These are phyloP conservation scores for Fomitopsis betulina DNA, from an alignment of 1,284 basidiomycete genomes.

Conservation along the genomic window DNA sequence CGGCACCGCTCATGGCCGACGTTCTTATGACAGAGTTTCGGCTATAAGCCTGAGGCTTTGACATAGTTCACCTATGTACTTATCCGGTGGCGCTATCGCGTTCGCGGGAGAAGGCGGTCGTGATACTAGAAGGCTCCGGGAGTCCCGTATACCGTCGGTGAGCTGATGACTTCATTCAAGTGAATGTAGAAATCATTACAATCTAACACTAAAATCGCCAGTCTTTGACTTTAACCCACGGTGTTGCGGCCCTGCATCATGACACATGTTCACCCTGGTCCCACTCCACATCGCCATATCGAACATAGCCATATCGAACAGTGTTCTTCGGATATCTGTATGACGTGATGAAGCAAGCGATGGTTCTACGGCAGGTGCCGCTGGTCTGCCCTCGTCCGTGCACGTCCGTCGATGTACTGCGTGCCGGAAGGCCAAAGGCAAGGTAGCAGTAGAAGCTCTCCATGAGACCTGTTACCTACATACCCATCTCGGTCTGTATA, in stretches of 20 bases:
- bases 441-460: background rate
- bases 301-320: too few relatives aligned
- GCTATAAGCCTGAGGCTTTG: background rate
- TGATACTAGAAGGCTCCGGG: background rate
- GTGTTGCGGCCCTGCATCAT: background rate
- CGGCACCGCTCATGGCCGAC: background rate
- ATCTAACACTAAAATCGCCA: background rate
- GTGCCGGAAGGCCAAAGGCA: background rate
- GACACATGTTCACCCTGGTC: background rate
- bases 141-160: background rate
- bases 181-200: background rate
- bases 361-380: background rate
- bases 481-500: background rate
- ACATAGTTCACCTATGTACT: background rate
- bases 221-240: background rate
- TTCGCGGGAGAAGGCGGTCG: constrained; percentile 7
- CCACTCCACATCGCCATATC: background rate
- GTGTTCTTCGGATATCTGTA: background rate
- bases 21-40: background rate
- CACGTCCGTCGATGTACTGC: background rate
- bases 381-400: background rate
- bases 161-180: too few relatives aligned
- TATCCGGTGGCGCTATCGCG: background rate
- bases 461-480: background rate
- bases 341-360: background rate